phyloP scores from a whole-genome alignment of 768 basidiomycete genomes.

The Podaxis sp. region DNA sequence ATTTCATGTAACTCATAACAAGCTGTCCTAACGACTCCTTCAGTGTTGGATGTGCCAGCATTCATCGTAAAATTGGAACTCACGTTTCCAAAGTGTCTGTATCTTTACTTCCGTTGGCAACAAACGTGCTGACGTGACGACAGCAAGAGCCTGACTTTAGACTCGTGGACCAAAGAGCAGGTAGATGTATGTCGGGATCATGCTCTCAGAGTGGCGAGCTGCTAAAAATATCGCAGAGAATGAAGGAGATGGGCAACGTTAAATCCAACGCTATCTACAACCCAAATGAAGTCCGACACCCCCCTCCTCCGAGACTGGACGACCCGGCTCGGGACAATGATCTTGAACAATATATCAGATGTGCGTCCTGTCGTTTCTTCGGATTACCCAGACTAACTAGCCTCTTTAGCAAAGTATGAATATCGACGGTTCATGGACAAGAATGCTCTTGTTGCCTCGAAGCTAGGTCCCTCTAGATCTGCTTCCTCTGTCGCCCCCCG shows the following conservation, averaged over 20 bases:
- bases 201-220: slow-evolving; percentile 10
- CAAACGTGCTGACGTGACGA: background rate
- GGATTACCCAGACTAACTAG: slow-evolving; percentile 1
- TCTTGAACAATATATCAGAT: slow-evolving; percentile 86
- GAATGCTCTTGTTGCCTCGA: slow-evolving; percentile 44
- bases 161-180: slow-evolving; percentile 87
- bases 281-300: slow-evolving; percentile 78
- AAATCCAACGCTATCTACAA: slow-evolving; percentile 81
- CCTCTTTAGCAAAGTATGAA: slow-evolving; percentile 73
- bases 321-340: slow-evolving; percentile 86
- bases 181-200: slow-evolving; percentile 60
- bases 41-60: slow-evolving; percentile 85
- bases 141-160: slow-evolving; percentile 89
- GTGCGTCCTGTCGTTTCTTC: slow-evolving; percentile 40
- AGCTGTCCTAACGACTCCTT: slow-evolving; percentile 4
- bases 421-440: slow-evolving; percentile 66
- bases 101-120: background rate
- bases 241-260: slow-evolving; percentile 80
- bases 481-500: slow-evolving; percentile 28
- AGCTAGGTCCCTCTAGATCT: slow-evolving; percentile 45
- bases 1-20: slow-evolving; percentile 12
- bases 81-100: slow-evolving; percentile 92
- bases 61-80: slow-evolving; percentile 93
- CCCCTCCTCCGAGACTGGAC: slow-evolving; percentile 78
- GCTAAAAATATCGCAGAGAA: slow-evolving; percentile 44